These are phyloP conservation scores for Elaeagnus macrophylla DNA, from an alignment of 306 rosid species.

Conservation along the genomic window DNA sequence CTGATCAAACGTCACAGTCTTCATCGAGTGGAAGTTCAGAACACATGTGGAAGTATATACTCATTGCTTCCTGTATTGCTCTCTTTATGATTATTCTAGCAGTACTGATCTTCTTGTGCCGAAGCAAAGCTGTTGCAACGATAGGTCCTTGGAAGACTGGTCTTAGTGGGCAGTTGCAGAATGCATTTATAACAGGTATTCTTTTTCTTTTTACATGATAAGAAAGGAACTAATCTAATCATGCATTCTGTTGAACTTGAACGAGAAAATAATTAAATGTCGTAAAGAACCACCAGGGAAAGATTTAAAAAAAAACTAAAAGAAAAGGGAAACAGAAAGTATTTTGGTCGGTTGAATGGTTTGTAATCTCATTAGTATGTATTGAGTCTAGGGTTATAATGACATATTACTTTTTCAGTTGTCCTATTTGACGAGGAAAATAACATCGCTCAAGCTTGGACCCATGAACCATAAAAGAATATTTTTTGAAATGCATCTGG, in stretches of 20 bases:
- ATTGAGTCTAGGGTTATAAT: not conserved
- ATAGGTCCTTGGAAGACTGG: constrained; percentile 92
- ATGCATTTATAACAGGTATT: constrained; percentile 85
- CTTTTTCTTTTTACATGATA: not conserved
- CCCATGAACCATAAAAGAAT: too few species aligned
- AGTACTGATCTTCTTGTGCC: constrained; percentile 44
- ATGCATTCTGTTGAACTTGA: not conserved
- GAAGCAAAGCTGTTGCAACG: constrained; percentile 51
- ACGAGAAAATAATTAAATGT: not conserved
- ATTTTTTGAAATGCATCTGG: too few species aligned
- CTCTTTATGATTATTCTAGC: constrained; percentile 35
- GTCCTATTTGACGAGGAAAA: not conserved
- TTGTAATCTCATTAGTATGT: not conserved
- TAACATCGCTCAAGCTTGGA: too few species aligned
- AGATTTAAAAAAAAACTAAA: not conserved
- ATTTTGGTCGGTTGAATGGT: not conserved
- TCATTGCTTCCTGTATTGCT: constrained; percentile 26
- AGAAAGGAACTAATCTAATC: not conserved
- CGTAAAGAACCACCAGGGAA: not conserved
- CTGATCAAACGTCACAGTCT: constrained; percentile 16
- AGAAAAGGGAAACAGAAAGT: not conserved
- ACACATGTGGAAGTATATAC: constrained; percentile 40
- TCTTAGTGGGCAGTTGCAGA: constrained; percentile 88
- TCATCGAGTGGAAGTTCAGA: constrained; percentile 15
- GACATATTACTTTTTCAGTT: not conserved